A percentile compares a stretch with the other conserved stretches of the same genome.
Evolutionary conservation across 345 rosid genomes (phyloP).

Genomic region (Lepidium aucheri): DNA sequence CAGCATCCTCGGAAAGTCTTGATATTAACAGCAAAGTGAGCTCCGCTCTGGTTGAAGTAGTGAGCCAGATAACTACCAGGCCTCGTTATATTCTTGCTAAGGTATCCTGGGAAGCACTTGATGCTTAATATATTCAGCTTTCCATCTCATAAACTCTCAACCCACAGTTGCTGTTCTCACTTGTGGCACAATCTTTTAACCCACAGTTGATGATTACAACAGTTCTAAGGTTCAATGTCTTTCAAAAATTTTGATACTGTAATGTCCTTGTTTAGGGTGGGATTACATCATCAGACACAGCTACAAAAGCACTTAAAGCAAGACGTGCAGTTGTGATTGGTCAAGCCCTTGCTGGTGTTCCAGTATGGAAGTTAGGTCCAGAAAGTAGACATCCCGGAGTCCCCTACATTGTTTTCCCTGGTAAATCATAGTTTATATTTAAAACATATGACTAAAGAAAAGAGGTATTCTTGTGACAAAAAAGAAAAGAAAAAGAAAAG

Average conservation of each 20-base stretch:
- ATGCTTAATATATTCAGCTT: conserved; percentile 8
- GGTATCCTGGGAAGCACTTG: conserved; percentile 34
- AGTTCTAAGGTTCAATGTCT: background rate
- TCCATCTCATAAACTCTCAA: background rate
- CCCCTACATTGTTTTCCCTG: conserved; percentile 96
- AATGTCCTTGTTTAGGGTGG: conserved; percentile 60
- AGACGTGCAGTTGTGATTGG: conserved; percentile 82
- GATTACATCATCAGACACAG: conserved; percentile 96
- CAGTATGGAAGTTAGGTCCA: conserved; percentile 93
- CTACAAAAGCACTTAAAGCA: conserved; percentile 90
- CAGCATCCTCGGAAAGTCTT: conserved; percentile 90
- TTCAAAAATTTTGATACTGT: background rate
- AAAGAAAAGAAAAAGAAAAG: background rate
- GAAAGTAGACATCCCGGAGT: conserved; percentile 97
- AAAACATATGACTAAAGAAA: background rate
- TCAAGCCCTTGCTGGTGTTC: conserved; percentile 94
- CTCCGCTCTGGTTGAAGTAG: conserved; percentile 92
- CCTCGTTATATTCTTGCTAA: conserved; percentile 97
- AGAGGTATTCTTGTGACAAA: background rate
- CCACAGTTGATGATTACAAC: conserved; percentile 2
- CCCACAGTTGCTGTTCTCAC: background rate
- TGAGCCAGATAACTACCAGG: conserved; percentile 60
- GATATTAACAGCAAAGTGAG: conserved; percentile 94
- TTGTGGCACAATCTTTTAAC: background rate
- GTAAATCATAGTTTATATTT: conserved; percentile 28